Percentiles rank a stretch among this genome's conserved stretches.
phyloP scores from a whole-genome alignment of 164 flowering plant genomes.

The Piper longum region DNA sequence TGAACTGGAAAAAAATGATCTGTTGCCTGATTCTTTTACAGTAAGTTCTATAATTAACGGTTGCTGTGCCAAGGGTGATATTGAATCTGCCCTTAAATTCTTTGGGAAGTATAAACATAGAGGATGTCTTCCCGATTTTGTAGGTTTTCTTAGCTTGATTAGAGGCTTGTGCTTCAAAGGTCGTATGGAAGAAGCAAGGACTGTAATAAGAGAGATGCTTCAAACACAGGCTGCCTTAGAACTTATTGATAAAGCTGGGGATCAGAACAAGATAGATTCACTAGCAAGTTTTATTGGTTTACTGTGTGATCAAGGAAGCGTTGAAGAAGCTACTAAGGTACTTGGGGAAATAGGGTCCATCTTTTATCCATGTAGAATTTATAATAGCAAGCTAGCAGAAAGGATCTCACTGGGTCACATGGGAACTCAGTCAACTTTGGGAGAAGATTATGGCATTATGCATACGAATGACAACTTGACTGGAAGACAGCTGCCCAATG shows the following conservation, averaged over 20 bases:
- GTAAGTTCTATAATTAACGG: constrained; percentile 57
- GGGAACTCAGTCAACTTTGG: not conserved
- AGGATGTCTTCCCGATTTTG: constrained; percentile 54
- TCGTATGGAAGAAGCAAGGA: constrained; percentile 82
- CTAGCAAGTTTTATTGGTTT: constrained; percentile 26
- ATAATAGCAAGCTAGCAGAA: not conserved
- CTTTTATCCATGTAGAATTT: constrained; percentile 26
- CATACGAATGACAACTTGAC: constrained; percentile 1
- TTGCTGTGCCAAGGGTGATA: constrained; percentile 44
- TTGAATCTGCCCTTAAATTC: constrained; percentile 63
- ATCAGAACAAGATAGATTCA: constrained; percentile 40
- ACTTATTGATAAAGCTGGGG: constrained; percentile 34
- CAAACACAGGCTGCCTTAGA: constrained; percentile 31
- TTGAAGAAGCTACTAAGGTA: constrained; percentile 45
- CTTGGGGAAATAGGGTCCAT: constrained; percentile 44
- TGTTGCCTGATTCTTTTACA: constrained; percentile 55
- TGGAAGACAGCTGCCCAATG: constrained; percentile 6
- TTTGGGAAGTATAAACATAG: constrained; percentile 36
- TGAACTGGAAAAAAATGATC: constrained; percentile 25
- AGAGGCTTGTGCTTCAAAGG: constrained; percentile 70
- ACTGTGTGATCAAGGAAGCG: constrained; percentile 63
- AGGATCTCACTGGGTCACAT: constrained; percentile 5
- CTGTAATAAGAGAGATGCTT: constrained; percentile 75
- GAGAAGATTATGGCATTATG: constrained; percentile 6
- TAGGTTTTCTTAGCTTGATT: constrained; percentile 63